Evolutionary conservation across 371 early-diverging fungal species (phyloP).

Genomic region (Nosema muscidifuracis): DNA sequence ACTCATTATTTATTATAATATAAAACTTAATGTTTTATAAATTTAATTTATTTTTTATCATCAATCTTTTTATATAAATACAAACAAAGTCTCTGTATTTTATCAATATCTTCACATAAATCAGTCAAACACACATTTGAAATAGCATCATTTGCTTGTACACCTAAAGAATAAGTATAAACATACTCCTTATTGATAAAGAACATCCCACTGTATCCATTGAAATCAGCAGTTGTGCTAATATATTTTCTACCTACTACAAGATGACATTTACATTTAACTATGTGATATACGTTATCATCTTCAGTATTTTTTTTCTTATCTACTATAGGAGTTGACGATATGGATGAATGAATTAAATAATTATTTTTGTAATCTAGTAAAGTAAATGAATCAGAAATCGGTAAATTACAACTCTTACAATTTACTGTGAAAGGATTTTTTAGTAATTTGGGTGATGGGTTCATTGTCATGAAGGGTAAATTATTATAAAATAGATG

Average conservation of each 20-base stretch:
- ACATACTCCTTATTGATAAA: slow-evolving; percentile 9
- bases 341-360: not conserved
- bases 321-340: not conserved
- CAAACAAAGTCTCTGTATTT: slow-evolving; percentile 6
- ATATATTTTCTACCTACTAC: slow-evolving; percentile 14
- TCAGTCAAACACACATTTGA: not conserved
- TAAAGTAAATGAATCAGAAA: slow-evolving; percentile 2
- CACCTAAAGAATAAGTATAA: not conserved
- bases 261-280: not conserved
- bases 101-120: slow-evolving; percentile 8
- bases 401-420: not conserved
- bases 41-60: not conserved
- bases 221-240: slow-evolving; percentile 2
- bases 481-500: not conserved
- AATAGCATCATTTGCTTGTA: not conserved
- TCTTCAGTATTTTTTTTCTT: not conserved
- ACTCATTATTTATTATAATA: too few relatives aligned
- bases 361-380: slow-evolving; percentile 1
- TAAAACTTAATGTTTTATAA: too few relatives aligned
- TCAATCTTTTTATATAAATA: slow-evolving; percentile 21
- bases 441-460: not conserved
- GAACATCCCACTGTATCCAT: slow-evolving; percentile 16
- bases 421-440: slow-evolving; percentile 13
- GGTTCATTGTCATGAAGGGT: not conserved
- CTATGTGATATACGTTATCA: not conserved